Conservation (phyloP, 805 yeast species). For the Kuraishia hungarica region DNA sequence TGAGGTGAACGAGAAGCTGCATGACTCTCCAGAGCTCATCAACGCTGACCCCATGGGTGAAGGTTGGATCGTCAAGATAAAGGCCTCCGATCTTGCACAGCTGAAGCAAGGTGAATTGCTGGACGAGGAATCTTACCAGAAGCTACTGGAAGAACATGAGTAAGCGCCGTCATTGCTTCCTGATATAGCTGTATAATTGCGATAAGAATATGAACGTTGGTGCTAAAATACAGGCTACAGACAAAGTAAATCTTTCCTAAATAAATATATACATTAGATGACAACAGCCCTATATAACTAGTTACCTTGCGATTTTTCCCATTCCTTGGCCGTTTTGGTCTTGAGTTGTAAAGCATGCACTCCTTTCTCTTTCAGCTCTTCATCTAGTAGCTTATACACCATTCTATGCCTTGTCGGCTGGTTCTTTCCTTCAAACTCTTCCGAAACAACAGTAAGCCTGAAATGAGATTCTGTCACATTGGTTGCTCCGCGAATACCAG, state of each 20-base stretch:
- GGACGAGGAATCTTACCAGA: slow-evolving; percentile 46
- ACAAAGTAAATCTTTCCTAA: not conserved
- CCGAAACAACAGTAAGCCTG: slow-evolving; percentile 63
- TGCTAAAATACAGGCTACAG: too few relatives aligned
- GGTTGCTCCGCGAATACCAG: slow-evolving; percentile 64
- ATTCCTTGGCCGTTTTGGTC: slow-evolving; percentile 67
- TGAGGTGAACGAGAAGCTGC: slow-evolving; percentile 62
- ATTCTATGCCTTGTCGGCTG: slow-evolving; percentile 74
- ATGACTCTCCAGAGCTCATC: slow-evolving; percentile 65
- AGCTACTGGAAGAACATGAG: slow-evolving; percentile 47
- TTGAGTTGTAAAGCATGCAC: slow-evolving; percentile 85
- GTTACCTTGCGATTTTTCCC: slow-evolving; percentile 12
- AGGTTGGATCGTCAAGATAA: slow-evolving; percentile 86
- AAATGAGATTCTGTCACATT: slow-evolving; percentile 80
- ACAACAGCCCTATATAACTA: not conserved
- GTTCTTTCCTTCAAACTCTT: slow-evolving; percentile 52
- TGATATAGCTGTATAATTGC: too few relatives aligned
- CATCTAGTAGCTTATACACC: slow-evolving; percentile 58
- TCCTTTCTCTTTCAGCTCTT: slow-evolving; percentile 63
- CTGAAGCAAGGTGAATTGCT: slow-evolving; percentile 36
- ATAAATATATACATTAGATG: too few relatives aligned
- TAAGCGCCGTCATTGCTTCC: not conserved
- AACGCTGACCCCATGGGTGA: slow-evolving; percentile 88
- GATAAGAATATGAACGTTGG: not conserved
- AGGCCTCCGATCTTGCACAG: slow-evolving; percentile 37